Conservation (phyloP, 1,284 basidiomycete genomes). For the Ceratobasidium sp. region DNA sequence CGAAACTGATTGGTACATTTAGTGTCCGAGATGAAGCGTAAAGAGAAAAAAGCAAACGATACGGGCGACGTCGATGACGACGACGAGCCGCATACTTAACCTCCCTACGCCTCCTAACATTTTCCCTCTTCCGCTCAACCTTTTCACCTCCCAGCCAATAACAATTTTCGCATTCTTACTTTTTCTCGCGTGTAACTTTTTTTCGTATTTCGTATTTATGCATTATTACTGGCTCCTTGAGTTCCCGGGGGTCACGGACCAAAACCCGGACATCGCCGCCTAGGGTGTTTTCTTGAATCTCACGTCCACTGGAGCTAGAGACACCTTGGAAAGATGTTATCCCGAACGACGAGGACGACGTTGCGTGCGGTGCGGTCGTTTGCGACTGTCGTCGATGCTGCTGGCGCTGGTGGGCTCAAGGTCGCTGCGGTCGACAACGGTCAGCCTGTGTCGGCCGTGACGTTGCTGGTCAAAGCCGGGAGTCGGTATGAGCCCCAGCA, state of each 20-base stretch:
- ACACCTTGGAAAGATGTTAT: constrained; percentile 17
- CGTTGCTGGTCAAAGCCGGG: constrained; percentile 92
- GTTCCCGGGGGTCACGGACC: constrained; percentile 43
- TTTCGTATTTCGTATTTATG: constrained; percentile 29
- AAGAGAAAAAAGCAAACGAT: constrained; percentile 41
- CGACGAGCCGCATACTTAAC: constrained; percentile 30
- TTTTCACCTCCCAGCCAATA: neutral
- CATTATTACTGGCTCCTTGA: constrained; percentile 41
- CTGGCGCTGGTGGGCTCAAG: constrained; percentile 88
- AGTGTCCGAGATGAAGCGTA: constrained; percentile 45
- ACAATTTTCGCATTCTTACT: constrained; percentile 3
- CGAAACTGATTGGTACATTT: neutral
- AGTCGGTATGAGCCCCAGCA: constrained; percentile 87
- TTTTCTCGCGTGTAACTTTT: neutral
- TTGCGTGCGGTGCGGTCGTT: constrained; percentile 70
- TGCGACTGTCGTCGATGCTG: constrained; percentile 82
- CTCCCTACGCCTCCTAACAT: no score
- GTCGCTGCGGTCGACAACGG: constrained; percentile 86
- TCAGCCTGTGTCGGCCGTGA: constrained; percentile 86
- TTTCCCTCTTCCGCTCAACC: no score
- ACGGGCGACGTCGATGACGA: constrained; percentile 38
- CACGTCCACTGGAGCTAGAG: constrained; percentile 16
- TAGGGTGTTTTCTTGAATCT: constrained; percentile 35
- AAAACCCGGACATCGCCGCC: constrained; percentile 26
- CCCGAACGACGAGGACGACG: constrained; percentile 36